Evolutionary conservation across 805 yeast species (phyloP).

Genomic region (Kodamaea kaohsiungensis): DNA sequence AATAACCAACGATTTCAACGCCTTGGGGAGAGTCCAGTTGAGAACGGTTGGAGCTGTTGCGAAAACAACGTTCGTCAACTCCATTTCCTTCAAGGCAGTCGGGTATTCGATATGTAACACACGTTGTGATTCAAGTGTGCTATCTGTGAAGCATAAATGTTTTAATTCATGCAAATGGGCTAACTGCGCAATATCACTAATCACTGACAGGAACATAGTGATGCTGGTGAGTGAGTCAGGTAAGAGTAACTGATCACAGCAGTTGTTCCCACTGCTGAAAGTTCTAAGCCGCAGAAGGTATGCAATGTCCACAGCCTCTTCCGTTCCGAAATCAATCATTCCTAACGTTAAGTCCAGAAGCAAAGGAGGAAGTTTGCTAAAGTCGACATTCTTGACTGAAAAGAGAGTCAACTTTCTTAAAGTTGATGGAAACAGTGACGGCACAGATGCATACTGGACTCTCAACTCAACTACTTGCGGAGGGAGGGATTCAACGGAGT

Average conservation of each 20-base stretch:
- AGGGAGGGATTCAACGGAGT: slow-evolving; percentile 4
- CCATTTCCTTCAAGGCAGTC: not conserved
- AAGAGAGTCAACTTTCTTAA: slow-evolving; percentile 1
- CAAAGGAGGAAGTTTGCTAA: slow-evolving; percentile 1
- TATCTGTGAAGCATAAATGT: slow-evolving; percentile 1
- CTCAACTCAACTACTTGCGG: slow-evolving; percentile 3
- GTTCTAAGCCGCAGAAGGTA: slow-evolving; percentile 1
- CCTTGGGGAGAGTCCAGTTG: slow-evolving; percentile 4
- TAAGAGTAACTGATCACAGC: not conserved
- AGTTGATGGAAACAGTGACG: slow-evolving; percentile 4
- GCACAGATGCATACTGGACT: not conserved
- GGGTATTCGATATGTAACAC: slow-evolving; percentile 7
- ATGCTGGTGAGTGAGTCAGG: not conserved
- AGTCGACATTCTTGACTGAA: slow-evolving; percentile 4
- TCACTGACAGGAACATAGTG: not conserved
- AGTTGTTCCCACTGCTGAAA: slow-evolving; percentile 3
- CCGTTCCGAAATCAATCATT: not conserved
- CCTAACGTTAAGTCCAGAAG: slow-evolving; percentile 1
- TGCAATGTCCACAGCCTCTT: slow-evolving; percentile 4
- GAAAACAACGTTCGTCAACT: slow-evolving; percentile 3
- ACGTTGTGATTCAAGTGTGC: slow-evolving; percentile 3
- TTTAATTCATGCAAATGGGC: not conserved
- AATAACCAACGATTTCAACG: not conserved
- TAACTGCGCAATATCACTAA: not conserved
- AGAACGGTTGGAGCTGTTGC: slow-evolving; percentile 1